Percentiles rank a stretch among this genome's conserved stretches.
phyloP scores from a whole-genome alignment of 768 basidiomycete species.

The Suillus plorans region DNA sequence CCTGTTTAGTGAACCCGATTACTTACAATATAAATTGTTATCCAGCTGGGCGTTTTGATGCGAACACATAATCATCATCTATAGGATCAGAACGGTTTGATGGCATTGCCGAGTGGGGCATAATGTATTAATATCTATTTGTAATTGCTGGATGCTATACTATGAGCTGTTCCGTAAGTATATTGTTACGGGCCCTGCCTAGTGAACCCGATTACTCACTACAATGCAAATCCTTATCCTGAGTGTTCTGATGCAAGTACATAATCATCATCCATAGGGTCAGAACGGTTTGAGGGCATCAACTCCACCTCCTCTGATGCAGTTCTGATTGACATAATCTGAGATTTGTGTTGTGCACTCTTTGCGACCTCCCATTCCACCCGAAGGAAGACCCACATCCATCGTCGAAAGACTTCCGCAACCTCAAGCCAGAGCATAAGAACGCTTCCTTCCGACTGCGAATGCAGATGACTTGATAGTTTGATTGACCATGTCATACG shows the following conservation, averaged over 20 bases:
- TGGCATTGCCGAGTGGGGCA: background rate
- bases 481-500: slow-evolving; percentile 95
- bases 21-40: slow-evolving; percentile 12
- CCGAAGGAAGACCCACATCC: slow-evolving; percentile 98
- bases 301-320: slow-evolving; percentile 16
- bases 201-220: slow-evolving; percentile 14
- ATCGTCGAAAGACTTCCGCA: slow-evolving; percentile 84
- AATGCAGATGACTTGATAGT: slow-evolving; percentile 82
- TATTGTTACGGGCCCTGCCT: slow-evolving; percentile 1
- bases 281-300: slow-evolving; percentile 13
- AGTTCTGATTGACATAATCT: slow-evolving; percentile 6
- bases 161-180: background rate
- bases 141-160: background rate
- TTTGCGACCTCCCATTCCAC: slow-evolving; percentile 96
- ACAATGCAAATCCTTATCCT: slow-evolving; percentile 4
- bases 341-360: slow-evolving; percentile 31
- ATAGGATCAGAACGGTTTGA: slow-evolving; percentile 13
- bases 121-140: background rate
- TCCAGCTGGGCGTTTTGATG: background rate
- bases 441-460: slow-evolving; percentile 71
- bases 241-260: background rate
- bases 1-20: background rate
- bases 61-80: slow-evolving; percentile 16
- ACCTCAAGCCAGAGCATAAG: slow-evolving; percentile 90
- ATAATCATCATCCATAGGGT: slow-evolving; percentile 21